These are phyloP conservation scores for Penicillium ucsense DNA, from an alignment of 495 filamentous ascomycete genomes.

Conservation along the genomic window DNA sequence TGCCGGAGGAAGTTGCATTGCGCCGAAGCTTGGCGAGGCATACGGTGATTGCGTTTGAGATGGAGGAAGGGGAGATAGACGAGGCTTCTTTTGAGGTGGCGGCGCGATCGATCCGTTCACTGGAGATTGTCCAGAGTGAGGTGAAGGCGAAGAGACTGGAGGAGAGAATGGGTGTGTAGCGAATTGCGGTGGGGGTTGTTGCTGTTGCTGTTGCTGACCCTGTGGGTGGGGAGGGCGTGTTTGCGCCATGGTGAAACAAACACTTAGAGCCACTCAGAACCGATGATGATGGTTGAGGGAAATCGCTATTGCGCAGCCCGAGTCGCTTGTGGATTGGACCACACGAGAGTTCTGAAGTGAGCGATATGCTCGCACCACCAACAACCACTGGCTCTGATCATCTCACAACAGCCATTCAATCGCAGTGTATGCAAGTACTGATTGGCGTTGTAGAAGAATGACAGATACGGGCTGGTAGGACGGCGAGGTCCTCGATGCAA, in stretches of 20 bases:
- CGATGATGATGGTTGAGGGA: neutral
- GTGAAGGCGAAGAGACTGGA: constrained; percentile 44
- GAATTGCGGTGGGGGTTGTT: constrained; percentile 34
- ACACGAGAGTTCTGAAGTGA: constrained; percentile 30
- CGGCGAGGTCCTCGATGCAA: constrained; percentile 1
- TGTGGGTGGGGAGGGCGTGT: constrained; percentile 33
- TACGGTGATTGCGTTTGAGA: constrained; percentile 29
- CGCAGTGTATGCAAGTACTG: neutral
- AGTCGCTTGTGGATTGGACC: constrained; percentile 23
- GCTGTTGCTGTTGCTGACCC: constrained; percentile 17
- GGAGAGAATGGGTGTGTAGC: constrained; percentile 44
- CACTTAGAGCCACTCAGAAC: neutral
- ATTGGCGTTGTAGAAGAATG: too few species aligned
- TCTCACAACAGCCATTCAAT: constrained; percentile 24
- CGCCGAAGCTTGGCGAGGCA: constrained; percentile 36
- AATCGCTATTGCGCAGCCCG: constrained; percentile 7
- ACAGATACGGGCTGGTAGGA: constrained; percentile 5
- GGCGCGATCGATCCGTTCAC: constrained; percentile 30
- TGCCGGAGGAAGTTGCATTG: constrained; percentile 28
- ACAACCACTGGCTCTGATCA: constrained; percentile 34
- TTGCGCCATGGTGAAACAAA: constrained; percentile 50
- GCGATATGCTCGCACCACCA: constrained; percentile 36
- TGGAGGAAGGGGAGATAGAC: constrained; percentile 55
- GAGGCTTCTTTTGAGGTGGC: constrained; percentile 56
- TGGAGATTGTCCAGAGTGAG: constrained; percentile 25